phyloP scores from a whole-genome alignment of 352 stramenopile genomes.

The Pythium biforme region DNA sequence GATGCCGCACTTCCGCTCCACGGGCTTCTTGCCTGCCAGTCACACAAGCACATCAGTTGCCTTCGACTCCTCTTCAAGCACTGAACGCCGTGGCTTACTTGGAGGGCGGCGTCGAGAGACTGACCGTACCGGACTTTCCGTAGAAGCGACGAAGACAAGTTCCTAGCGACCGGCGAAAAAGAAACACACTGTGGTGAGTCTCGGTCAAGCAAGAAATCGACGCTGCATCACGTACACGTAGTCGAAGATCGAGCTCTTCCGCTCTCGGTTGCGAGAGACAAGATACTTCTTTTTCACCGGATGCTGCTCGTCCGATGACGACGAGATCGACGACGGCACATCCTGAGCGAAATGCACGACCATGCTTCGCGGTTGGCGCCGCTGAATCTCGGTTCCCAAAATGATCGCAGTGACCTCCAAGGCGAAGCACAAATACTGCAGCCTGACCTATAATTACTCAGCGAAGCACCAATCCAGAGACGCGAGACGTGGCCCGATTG shows the following conservation, averaged over 20 bases:
- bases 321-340: background rate
- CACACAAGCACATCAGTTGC: background rate
- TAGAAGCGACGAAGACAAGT: constrained; percentile 49
- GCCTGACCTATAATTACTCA: constrained; percentile 5
- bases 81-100: constrained; percentile 19
- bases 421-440: background rate
- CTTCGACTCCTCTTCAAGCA: background rate
- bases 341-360: constrained; percentile 23
- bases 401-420: background rate
- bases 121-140: constrained; percentile 64
- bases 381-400: background rate
- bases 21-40: constrained; percentile 10
- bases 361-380: background rate
- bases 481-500: too few species aligned
- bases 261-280: constrained; percentile 22
- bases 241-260: constrained; percentile 54
- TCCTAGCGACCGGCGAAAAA: constrained; percentile 29
- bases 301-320: constrained; percentile 9
- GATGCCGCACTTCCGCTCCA: background rate
- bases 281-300: constrained; percentile 34
- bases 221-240: constrained; percentile 53
- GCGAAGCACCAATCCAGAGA: background rate
- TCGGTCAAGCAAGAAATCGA: background rate
- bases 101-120: constrained; percentile 39
- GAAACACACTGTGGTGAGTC: background rate